Conservation (phyloP, 2,329 filamentous ascomycete genomes). For the Trichoderma polysporum region DNA sequence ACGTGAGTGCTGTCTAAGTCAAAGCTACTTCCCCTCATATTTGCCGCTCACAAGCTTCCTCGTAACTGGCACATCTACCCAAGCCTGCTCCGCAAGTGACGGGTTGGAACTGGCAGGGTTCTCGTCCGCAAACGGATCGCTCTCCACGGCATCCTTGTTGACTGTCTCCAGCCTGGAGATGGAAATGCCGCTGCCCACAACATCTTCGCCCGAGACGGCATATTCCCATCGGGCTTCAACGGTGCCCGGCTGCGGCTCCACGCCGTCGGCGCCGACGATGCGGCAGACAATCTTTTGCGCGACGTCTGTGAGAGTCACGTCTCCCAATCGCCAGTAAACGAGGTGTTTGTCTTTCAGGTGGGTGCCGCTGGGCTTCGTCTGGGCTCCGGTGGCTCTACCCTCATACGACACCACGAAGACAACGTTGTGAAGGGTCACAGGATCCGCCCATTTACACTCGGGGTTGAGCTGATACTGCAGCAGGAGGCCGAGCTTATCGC, state of each 20-base stretch:
- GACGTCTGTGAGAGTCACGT: slow-evolving; percentile 66
- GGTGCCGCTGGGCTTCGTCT: slow-evolving; percentile 77
- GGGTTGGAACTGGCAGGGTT: slow-evolving; percentile 25
- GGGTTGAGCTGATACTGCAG: slow-evolving; percentile 84
- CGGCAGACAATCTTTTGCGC: slow-evolving; percentile 79
- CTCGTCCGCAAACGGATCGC: slow-evolving; percentile 69
- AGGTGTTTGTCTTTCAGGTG: slow-evolving; percentile 74
- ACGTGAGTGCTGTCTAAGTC: background rate
- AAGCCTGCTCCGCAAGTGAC: slow-evolving; percentile 42
- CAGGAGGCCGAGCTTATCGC: slow-evolving; percentile 81
- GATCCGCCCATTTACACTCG: slow-evolving; percentile 47
- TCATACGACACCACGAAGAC: slow-evolving; percentile 71
- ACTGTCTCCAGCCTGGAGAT: slow-evolving; percentile 54
- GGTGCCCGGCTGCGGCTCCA: slow-evolving; percentile 68
- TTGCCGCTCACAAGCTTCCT: slow-evolving; percentile 73
- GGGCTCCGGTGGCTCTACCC: slow-evolving; percentile 64
- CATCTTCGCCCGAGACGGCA: slow-evolving; percentile 42
- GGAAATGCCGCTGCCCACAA: slow-evolving; percentile 61
- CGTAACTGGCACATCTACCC: slow-evolving; percentile 65
- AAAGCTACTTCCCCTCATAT: slow-evolving; percentile 57
- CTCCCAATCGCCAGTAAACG: slow-evolving; percentile 78
- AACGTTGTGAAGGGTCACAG: slow-evolving; percentile 64
- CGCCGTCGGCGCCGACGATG: slow-evolving; percentile 69
- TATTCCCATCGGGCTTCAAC: slow-evolving; percentile 83
- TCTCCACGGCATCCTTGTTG: slow-evolving; percentile 50